These are phyloP conservation scores for Penstemon barbatus DNA, from an alignment of 257 asterid genomes.

Conservation along the genomic window DNA sequence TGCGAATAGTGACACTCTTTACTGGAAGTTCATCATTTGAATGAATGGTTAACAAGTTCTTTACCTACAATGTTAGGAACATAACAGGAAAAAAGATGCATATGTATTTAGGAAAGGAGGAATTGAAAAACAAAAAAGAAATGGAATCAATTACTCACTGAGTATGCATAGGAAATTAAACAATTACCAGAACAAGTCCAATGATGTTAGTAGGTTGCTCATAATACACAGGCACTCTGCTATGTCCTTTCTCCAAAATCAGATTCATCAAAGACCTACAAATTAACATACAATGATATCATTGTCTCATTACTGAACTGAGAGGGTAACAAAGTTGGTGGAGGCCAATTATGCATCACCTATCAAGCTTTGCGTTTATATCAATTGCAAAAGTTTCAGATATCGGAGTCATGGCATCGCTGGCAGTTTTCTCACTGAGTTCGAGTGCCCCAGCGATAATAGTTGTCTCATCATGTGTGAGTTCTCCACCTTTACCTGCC, in stretches of 20 bases:
- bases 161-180: background rate
- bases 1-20: conserved; percentile 79
- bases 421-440: conserved; percentile 73
- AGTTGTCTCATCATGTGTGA: conserved; percentile 67
- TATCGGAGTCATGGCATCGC: conserved; percentile 94
- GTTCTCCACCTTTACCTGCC: conserved; percentile 71
- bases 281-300: conserved; percentile 31
- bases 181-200: conserved; percentile 77
- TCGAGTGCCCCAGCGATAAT: conserved; percentile 68
- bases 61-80: conserved; percentile 44
- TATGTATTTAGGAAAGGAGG: too few species aligned
- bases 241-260: conserved; percentile 88
- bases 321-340: conserved; percentile 2
- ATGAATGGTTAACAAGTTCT: conserved; percentile 85
- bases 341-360: conserved; percentile 40
- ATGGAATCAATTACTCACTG: conserved; percentile 7
- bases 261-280: background rate
- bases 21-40: conserved; percentile 92
- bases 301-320: conserved; percentile 26
- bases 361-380: conserved; percentile 79
- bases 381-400: conserved; percentile 76
- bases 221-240: conserved; percentile 90
- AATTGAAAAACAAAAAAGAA: conserved; percentile 3
- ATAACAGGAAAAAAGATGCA: too few species aligned
- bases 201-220: conserved; percentile 73